Evolutionary conservation across 2,329 filamentous ascomycete genomes (phyloP), one percentile per base, ranked within the genome.

Genomic region (Colletotrichum tofieldiae): DNA sequence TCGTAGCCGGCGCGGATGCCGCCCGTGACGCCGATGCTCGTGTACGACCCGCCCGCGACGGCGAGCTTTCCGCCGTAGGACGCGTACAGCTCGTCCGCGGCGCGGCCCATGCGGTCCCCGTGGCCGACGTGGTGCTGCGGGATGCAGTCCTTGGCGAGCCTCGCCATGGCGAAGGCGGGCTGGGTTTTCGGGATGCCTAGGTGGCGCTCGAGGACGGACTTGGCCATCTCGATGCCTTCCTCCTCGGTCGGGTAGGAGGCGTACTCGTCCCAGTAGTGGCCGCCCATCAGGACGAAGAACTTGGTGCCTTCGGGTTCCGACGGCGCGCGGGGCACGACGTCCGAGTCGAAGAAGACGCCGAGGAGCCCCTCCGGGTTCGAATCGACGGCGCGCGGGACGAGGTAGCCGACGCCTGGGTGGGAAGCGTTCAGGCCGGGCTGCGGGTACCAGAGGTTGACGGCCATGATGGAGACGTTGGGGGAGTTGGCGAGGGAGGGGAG

Each of bases 211-310:
- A 98, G 84, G 8, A 97, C 85, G 1, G 85, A 82, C 73, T 89
- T 89, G 43, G 95, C 94, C 88, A 96, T 93, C 7, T 82, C 79
- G 35, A 93, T 84, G 20, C 91, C 94, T 75, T 93, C 88, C 18
- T 91, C 85, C 73, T 91, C 87, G 62, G 88, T 84, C 0, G 94
- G 95, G 0, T 77, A 63, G 2, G 73, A 77, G 98, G 83, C 81
- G 97, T 98, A 18, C 94, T 97, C 32, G 79, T 94, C 88, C 94
- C 94, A 98, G 89, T 94, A 94, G 83, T 98, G 95, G 1, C 96
- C 96, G 71, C 96, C 96, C 68, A 99, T 86, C 91, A 99, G 97
- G 76, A 98, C 93, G 20, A 96, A 98, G 65, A 75, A 51, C 94
- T 94, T 0, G 81, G 78, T 75, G 66, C 76, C 65, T 45, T 45